phyloP scores from a whole-genome alignment of 1,284 basidiomycete species.

The Hymenochaete sp. region DNA sequence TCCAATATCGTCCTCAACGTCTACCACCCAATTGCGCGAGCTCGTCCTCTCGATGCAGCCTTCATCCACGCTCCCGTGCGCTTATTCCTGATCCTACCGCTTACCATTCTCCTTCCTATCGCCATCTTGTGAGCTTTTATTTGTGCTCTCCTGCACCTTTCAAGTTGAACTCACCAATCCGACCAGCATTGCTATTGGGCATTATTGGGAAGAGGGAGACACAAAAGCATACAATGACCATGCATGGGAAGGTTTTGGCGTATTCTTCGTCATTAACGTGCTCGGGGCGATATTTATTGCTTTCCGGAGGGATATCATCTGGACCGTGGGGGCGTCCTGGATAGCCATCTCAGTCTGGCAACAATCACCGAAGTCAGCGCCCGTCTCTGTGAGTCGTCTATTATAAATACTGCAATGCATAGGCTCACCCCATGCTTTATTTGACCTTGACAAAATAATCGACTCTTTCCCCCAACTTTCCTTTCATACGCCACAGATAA shows the following conservation, averaged over 20 bases:
- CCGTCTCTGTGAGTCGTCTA: constrained; percentile 50
- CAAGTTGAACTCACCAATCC: neutral
- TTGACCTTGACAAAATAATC: neutral
- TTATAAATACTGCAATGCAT: too few relatives aligned
- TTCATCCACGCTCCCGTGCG: constrained; percentile 69
- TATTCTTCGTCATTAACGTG: constrained; percentile 51
- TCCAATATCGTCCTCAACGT: constrained; percentile 58
- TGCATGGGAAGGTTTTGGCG: constrained; percentile 53
- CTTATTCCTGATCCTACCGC: constrained; percentile 55
- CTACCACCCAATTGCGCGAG: constrained; percentile 50
- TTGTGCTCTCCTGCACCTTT: constrained; percentile 39
- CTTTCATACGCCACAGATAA: constrained; percentile 32
- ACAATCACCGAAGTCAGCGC: constrained; percentile 48
- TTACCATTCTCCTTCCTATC: constrained; percentile 40
- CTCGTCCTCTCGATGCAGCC: constrained; percentile 52
- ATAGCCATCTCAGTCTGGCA: constrained; percentile 56
- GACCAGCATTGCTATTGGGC: constrained; percentile 47
- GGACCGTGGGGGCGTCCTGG: constrained; percentile 66
- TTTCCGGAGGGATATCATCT: constrained; percentile 54
- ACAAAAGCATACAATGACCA: constrained; percentile 40
- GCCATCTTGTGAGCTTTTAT: constrained; percentile 39
- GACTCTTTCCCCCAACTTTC: neutral
- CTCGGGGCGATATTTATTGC: constrained; percentile 48
- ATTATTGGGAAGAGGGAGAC: constrained; percentile 35
- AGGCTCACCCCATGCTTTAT: neutral